phyloP scores from a whole-genome alignment of 2,329 filamentous ascomycete species.

The Tympanopsis confertula region DNA sequence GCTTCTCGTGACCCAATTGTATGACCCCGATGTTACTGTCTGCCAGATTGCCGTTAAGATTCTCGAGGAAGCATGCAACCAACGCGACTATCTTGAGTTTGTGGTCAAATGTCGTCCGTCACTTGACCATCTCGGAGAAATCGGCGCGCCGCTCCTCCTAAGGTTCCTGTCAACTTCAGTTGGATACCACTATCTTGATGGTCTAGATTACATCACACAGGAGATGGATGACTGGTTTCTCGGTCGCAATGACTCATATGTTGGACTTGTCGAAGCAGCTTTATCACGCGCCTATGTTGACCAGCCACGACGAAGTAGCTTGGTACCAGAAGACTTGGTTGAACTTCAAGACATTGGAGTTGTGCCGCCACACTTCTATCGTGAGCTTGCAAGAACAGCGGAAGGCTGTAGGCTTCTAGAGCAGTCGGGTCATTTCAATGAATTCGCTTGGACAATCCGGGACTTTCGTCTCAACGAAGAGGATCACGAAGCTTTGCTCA shows the following conservation, averaged over 20 bases:
- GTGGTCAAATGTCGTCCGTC: slow-evolving; percentile 93
- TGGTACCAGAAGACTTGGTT: slow-evolving; percentile 26
- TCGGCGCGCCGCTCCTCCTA: slow-evolving; percentile 81
- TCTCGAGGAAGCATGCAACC: slow-evolving; percentile 91
- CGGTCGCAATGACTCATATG: slow-evolving; percentile 92
- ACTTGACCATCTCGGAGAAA: slow-evolving; percentile 89
- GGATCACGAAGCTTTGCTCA: slow-evolving; percentile 74
- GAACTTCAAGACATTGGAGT: slow-evolving; percentile 21
- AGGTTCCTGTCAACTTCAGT: slow-evolving; percentile 92
- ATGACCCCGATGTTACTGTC: slow-evolving; percentile 93
- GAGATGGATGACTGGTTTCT: slow-evolving; percentile 99
- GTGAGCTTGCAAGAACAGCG: slow-evolving; percentile 80
- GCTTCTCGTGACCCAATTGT: slow-evolving; percentile 92
- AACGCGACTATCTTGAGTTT: slow-evolving; percentile 80
- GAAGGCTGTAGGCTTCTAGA: slow-evolving; percentile 84
- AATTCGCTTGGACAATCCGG: slow-evolving; percentile 79
- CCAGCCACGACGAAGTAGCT: slow-evolving; percentile 42
- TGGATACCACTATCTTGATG: slow-evolving; percentile 93
- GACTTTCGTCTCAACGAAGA: slow-evolving; percentile 78
- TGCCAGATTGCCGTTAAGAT: slow-evolving; percentile 95
- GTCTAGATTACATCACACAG: slow-evolving; percentile 94
- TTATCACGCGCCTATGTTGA: slow-evolving; percentile 72
- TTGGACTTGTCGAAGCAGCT: slow-evolving; percentile 88
- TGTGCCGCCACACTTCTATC: slow-evolving; percentile 95
- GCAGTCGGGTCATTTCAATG: slow-evolving; percentile 91